Base-by-base conservation (phyloP, 352 stramenopile genomes). In the Pythium sukuiense region DNA sequence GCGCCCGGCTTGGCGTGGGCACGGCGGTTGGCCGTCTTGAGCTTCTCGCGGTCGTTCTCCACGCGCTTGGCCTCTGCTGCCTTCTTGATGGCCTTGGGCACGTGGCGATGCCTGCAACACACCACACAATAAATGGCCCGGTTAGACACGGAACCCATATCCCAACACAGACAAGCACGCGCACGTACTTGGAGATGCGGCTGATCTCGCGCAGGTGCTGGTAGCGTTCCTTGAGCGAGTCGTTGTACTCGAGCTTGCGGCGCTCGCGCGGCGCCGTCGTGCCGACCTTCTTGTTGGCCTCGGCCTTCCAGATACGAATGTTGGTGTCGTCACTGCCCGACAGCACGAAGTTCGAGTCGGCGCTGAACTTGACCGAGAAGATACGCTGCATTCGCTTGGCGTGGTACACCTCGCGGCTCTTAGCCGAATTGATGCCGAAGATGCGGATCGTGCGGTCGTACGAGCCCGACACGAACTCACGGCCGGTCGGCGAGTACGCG, bases 281-380 rank as follows among this genome's bases (percentile, higher is more conserved):
- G 55, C 93, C 96, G 55, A 99, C 77, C 70, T 96, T 96, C 77
- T 98, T 96, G 63, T 89, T 97, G 3, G 96, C 93, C 43, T 97
- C 76, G 2, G 97, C 89, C 77, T 99, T 99, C 98, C 98, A 99
- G 62, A 99, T 95, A 55, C 98, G 89, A 35, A 99, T 83, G 77
- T 99, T 99, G 32, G 96, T 99, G 82, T 99, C 98, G 76, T 99
- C 98, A 82, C 90, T 98, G 56, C 98, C 98, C 14, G 93, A 99
- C 11, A 99, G 75, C 50, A 99, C 90, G 74, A 98, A 99, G 70
- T 97, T 98, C 60, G 87, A 60, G 67, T 95, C 87, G 68, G 86
- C 85, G 49, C 83, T 95, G 60, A 95, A 93, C 74, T 92, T 89
- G 72, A 93, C 85, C 35, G 82, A 90, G 68, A 93, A 93, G 59